phyloP scores from a whole-genome alignment of 768 basidiomycete genomes.

The Kwoniella botswanensis region DNA sequence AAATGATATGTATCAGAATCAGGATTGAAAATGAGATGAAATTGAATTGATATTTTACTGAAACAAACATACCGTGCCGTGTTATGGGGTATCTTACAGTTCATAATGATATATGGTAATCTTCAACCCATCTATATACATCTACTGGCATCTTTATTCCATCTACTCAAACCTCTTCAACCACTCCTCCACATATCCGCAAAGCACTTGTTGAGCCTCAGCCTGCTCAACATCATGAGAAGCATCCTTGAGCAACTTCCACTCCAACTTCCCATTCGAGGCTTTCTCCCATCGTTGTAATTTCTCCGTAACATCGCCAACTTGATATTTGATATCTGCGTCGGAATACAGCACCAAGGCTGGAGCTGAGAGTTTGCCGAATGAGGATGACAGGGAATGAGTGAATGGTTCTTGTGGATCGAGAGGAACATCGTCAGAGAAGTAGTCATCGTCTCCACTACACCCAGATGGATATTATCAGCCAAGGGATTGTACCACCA shows the following conservation, averaged over 20 bases:
- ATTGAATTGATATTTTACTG: no score
- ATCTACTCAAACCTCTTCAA: constrained; percentile 22
- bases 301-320: constrained; percentile 5
- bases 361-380: constrained; percentile 47
- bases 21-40: no score
- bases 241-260: constrained; percentile 34
- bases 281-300: constrained; percentile 41
- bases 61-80: no score
- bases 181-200: constrained; percentile 39
- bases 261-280: constrained; percentile 29
- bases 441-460: constrained; percentile 58
- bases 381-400: constrained; percentile 53
- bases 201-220: constrained; percentile 33
- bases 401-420: constrained; percentile 22
- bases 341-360: constrained; percentile 47
- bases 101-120: neutral
- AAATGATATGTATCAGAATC: no score
- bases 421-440: constrained; percentile 52
- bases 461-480: no score
- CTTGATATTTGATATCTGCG: constrained; percentile 41
- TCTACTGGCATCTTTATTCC: neutral
- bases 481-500: no score
- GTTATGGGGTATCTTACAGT: no score
- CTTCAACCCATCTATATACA: neutral
- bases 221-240: constrained; percentile 43